A percentile compares a stretch with the other conserved stretches of the same genome.
Conservation (phyloP, 2,329 filamentous ascomycete genomes). For the Biscogniauxia marginata region DNA sequence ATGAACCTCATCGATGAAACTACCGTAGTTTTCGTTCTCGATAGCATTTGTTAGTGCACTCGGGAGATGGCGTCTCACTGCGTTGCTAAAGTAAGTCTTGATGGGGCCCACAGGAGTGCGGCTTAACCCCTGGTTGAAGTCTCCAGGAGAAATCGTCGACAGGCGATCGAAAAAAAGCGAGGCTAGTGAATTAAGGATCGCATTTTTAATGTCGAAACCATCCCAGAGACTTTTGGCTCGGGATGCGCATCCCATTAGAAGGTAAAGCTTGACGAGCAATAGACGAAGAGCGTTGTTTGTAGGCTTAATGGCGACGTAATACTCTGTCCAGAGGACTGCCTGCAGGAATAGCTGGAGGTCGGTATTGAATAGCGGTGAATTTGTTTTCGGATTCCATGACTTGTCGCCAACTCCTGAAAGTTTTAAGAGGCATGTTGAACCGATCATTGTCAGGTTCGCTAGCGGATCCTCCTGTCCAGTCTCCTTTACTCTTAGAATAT, state of each 20-base stretch:
- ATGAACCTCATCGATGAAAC: constrained; percentile 46
- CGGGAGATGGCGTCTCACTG: constrained; percentile 38
- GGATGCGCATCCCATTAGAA: constrained; percentile 49
- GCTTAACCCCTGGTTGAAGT: constrained; percentile 31
- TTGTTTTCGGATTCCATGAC: constrained; percentile 2
- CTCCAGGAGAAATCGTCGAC: constrained; percentile 48
- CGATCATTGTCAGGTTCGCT: constrained; percentile 25
- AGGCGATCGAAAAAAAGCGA: constrained; percentile 56
- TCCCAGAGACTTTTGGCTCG: constrained; percentile 49
- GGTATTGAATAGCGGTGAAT: constrained; percentile 21
- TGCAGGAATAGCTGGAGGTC: constrained; percentile 41
- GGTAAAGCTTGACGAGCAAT: constrained; percentile 50
- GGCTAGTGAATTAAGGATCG: constrained; percentile 55
- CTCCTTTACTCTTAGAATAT: constrained; percentile 7
- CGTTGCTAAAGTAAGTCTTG: constrained; percentile 45
- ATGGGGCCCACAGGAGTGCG: constrained; percentile 39
- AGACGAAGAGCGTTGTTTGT: constrained; percentile 48
- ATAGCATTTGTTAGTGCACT: constrained; percentile 49
- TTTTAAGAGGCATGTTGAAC: constrained; percentile 28
- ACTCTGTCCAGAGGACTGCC: constrained; percentile 49
- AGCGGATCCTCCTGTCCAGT: constrained; percentile 23
- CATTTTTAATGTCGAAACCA: constrained; percentile 53
- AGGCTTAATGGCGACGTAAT: constrained; percentile 44
- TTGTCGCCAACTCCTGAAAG: constrained; percentile 17
- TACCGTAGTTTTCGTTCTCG: constrained; percentile 49